Evolutionary conservation across 2,329 filamentous ascomycete genomes (phyloP), one percentile per base, ranked within the genome.

Genomic region (Aspergillus quadricinctus): DNA sequence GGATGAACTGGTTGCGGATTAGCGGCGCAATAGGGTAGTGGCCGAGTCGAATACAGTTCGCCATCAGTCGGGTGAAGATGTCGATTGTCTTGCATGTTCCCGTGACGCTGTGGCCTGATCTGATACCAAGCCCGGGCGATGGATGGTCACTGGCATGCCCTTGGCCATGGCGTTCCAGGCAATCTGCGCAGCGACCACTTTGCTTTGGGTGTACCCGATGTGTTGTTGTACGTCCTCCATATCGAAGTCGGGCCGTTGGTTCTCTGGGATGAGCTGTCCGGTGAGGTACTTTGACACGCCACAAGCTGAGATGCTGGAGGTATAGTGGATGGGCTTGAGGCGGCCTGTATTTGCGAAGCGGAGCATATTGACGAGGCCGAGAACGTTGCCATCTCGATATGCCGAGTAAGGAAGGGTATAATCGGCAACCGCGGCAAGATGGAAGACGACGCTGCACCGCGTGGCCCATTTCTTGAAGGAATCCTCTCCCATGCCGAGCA

Each of bases 121-220:
- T 0, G 60, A 53, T 3, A 67, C 56, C 9, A 61, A 48, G 1
- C 61, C 57, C 1, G 61, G 61, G 0, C 65, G 57, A 49, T 65
- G 59, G 25, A 67, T 59, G 3, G 55, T 43, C 27, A 63, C 49
- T 1, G 63, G 64, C 7, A 63, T 53, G 4, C 64, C 61, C 9
- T 59, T 61, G 3, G 31, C 35, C 4, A 60, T 60, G 1, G 61
- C 61, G 10, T 61, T 54, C 59, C 58, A 61, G 5, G 55, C 50
- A 7, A 67, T 57, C 7, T 43, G 55, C 37, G 66, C 65, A 0
- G 57, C 61, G 11, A 66, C 65, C n/a, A 55, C 56, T 31, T 67
- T 60, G 54, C 63, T 67, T 8, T 55, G 55, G 0, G 59, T 49
- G 27, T 67, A 67, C 11, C 65, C 63, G 2, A 55, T 55, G 17